Conservation (phyloP, 2,329 filamentous ascomycete species). For the Fulvia fulva region DNA sequence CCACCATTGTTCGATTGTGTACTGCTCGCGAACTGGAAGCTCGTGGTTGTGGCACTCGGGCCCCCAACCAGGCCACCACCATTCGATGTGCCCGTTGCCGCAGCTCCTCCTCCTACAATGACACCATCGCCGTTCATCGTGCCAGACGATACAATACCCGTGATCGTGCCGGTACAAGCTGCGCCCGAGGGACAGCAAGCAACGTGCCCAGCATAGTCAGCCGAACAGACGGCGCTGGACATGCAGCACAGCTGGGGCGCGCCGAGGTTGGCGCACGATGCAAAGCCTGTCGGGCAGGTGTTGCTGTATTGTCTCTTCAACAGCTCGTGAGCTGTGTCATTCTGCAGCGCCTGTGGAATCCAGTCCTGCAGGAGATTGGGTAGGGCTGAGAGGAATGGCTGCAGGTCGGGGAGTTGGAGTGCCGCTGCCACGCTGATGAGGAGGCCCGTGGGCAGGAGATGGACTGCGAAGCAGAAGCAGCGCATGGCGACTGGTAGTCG, state of each 20-base stretch:
- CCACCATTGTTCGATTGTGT: slow-evolving; percentile 14
- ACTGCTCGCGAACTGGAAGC: slow-evolving; percentile 20
- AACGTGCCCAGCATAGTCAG: slow-evolving; percentile 54
- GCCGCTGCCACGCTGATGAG: slow-evolving; percentile 18
- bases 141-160: slow-evolving; percentile 32
- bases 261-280: slow-evolving; percentile 50
- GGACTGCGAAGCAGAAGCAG: slow-evolving; percentile 10
- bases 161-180: slow-evolving; percentile 55
- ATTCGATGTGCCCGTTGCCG: slow-evolving; percentile 19
- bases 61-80: slow-evolving; percentile 16
- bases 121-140: slow-evolving; percentile 27
- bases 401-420: slow-evolving; percentile 25
- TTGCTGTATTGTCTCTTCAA: slow-evolving; percentile 35
- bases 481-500: slow-evolving; percentile 13
- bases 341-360: slow-evolving; percentile 15
- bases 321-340: slow-evolving; percentile 26
- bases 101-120: slow-evolving; percentile 23
- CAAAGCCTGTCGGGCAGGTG: slow-evolving; percentile 51
- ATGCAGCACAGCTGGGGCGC: slow-evolving; percentile 55
- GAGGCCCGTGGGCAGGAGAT: slow-evolving; percentile 15
- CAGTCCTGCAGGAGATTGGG: slow-evolving; percentile 24
- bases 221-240: slow-evolving; percentile 50
- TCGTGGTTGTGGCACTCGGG: slow-evolving; percentile 22
- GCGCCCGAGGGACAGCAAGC: slow-evolving; percentile 59
- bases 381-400: slow-evolving; percentile 31